Conservation (phyloP, 73 alveolate genomes). For the Paramecium octaurelia region DNA sequence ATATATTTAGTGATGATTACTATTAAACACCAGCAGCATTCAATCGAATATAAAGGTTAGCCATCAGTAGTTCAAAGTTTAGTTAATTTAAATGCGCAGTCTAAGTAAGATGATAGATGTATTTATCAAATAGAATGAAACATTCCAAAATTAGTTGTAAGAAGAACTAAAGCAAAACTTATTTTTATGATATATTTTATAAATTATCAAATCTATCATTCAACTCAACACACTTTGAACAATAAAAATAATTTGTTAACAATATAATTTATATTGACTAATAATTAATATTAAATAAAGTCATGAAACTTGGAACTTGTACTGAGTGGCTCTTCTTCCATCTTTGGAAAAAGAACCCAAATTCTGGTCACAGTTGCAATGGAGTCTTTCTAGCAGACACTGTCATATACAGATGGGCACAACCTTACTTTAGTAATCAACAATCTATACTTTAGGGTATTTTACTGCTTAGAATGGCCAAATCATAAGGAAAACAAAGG, state of each 20-base stretch:
- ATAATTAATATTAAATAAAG: neutral
- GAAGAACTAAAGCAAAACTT: neutral
- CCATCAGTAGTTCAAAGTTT: neutral
- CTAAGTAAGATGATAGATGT: neutral
- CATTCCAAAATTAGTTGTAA: neutral
- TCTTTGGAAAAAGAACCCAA: conserved; percentile 58
- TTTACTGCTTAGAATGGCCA: conserved; percentile 72
- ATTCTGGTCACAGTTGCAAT: conserved; percentile 46
- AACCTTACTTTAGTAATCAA: conserved; percentile 72
- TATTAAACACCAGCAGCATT: conserved; percentile 38
- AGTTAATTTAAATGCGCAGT: neutral
- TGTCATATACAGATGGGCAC: conserved; percentile 71
- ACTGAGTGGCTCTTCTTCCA: conserved; percentile 67
- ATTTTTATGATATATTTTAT: neutral
- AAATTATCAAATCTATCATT: neutral
- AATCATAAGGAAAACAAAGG: conserved; percentile 74
- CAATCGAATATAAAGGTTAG: neutral
- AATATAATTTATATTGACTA: neutral
- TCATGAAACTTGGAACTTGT: conserved; percentile 22
- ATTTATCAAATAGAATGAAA: neutral
- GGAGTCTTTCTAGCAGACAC: conserved; percentile 72
- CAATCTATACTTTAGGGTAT: conserved; percentile 58
- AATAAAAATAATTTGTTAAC: neutral
- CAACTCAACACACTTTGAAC: neutral
- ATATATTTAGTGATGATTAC: neutral